Conservation (phyloP, 805 yeast species). For the Ogataea trehalophila region DNA sequence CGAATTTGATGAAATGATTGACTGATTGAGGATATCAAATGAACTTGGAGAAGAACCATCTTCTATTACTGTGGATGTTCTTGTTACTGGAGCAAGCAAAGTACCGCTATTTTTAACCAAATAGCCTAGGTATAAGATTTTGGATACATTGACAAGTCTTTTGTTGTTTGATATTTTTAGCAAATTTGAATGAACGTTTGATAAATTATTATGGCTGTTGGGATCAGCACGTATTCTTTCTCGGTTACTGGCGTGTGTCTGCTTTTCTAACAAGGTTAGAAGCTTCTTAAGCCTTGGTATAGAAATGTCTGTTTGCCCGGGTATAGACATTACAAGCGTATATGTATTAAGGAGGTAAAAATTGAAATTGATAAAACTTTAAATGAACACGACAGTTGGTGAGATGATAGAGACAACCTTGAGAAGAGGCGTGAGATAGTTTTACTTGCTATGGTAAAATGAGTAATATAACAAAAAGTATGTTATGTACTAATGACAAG, state of each 20-base stretch:
- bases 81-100: background rate
- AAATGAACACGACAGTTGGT: too few relatives aligned
- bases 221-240: background rate
- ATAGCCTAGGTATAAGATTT: slow-evolving; percentile 4
- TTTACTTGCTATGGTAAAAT: too few relatives aligned
- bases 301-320: background rate
- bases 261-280: background rate
- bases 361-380: too few relatives aligned
- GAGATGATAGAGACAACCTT: too few relatives aligned
- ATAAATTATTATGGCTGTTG: background rate
- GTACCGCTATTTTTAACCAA: background rate
- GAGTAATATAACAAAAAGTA: too few relatives aligned
- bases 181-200: background rate
- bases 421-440: too few relatives aligned
- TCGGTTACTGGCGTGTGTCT: background rate
- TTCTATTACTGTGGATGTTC: background rate
- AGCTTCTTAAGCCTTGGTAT: background rate
- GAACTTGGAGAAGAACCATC: background rate
- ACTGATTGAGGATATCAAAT: background rate
- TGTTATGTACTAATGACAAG: too few relatives aligned
- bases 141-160: background rate
- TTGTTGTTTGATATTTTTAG: background rate
- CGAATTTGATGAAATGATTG: background rate
- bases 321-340: background rate
- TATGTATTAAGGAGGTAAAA: too few relatives aligned